These are phyloP conservation scores for Collybiopsis luxurians DNA, from an alignment of 768 basidiomycete genomes.

Conservation along the genomic window DNA sequence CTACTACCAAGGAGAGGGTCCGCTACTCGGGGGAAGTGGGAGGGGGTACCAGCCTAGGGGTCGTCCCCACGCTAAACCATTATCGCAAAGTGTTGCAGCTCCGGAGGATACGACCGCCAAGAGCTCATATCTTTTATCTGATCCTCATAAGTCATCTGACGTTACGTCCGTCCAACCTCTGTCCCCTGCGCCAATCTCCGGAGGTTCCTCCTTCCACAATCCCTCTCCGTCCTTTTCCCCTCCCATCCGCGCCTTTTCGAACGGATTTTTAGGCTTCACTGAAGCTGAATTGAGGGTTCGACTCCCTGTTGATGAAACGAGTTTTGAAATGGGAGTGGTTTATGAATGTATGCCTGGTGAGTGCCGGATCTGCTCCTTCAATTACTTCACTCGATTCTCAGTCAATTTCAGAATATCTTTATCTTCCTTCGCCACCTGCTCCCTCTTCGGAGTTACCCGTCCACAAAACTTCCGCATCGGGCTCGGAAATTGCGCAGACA, in stretches of 20 bases:
- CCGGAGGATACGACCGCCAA: not conserved
- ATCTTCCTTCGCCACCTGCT: conserved; percentile 57
- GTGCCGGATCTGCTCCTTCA: conserved; percentile 5
- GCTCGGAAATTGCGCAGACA: conserved; percentile 73
- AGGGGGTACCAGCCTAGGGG: not conserved
- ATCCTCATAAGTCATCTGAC: not conserved
- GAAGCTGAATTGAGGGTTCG: conserved; percentile 54
- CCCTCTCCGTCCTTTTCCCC: conserved; percentile 17
- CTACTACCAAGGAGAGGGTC: conserved; percentile 6
- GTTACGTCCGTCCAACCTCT: not conserved
- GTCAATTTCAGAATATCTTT: conserved; percentile 56
- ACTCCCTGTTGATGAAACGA: conserved; percentile 79
- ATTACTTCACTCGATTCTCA: conserved; percentile 6
- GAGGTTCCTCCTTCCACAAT: not conserved
- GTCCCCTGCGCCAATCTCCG: not conserved
- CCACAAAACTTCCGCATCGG: not conserved
- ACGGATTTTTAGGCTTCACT: conserved; percentile 13
- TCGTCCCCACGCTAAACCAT: not conserved
- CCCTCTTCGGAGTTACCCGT: conserved; percentile 37
- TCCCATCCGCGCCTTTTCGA: conserved; percentile 5
- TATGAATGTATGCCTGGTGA: conserved; percentile 52
- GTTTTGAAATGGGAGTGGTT: conserved; percentile 66
- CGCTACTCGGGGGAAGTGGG: conserved; percentile 4
- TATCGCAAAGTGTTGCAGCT: not conserved
- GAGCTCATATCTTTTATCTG: not conserved